Evolutionary conservation across 148 eudicot species (phyloP).

Genomic region (Nepenthes mirabilis): DNA sequence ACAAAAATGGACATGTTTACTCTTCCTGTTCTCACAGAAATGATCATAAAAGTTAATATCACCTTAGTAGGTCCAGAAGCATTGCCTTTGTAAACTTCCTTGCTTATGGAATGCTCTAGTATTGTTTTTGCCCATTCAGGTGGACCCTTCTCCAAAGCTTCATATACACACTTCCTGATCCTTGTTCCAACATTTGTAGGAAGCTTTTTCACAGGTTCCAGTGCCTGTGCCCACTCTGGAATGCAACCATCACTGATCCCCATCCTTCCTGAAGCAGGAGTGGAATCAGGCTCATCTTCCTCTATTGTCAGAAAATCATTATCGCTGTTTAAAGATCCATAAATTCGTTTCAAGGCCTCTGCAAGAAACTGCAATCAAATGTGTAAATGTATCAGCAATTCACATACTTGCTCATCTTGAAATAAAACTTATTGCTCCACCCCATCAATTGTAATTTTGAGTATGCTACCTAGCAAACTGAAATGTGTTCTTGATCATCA

Average conservation of each 20-base stretch:
- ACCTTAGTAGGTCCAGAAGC: constrained; percentile 89
- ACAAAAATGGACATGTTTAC: not conserved
- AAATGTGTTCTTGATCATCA: too few species aligned
- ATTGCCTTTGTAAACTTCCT: constrained; percentile 71
- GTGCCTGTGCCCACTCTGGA: constrained; percentile 56
- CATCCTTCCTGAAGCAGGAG: constrained; percentile 18
- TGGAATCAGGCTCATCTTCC: constrained; percentile 34
- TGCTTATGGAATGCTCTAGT: constrained; percentile 66
- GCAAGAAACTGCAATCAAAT: constrained; percentile 49
- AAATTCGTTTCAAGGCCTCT: constrained; percentile 42
- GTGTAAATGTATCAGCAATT: constrained; percentile 10
- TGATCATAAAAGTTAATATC: constrained; percentile 5
- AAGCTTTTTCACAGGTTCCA: constrained; percentile 67
- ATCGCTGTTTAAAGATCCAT: constrained; percentile 29
- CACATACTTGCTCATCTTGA: too few species aligned
- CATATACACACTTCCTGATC: constrained; percentile 51
- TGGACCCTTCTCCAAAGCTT: constrained; percentile 51
- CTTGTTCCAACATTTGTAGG: constrained; percentile 87
- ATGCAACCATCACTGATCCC: constrained; percentile 20
- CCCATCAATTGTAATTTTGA: too few species aligned
- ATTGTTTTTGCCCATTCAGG: constrained; percentile 70
- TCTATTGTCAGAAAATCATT: constrained; percentile 26
- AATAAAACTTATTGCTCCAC: too few species aligned
- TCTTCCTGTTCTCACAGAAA: not conserved
- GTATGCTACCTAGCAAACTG: too few species aligned